Evolutionary conservation across 352 stramenopile genomes (phyloP).

Genomic region (Globisporangium cederbergense): DNA sequence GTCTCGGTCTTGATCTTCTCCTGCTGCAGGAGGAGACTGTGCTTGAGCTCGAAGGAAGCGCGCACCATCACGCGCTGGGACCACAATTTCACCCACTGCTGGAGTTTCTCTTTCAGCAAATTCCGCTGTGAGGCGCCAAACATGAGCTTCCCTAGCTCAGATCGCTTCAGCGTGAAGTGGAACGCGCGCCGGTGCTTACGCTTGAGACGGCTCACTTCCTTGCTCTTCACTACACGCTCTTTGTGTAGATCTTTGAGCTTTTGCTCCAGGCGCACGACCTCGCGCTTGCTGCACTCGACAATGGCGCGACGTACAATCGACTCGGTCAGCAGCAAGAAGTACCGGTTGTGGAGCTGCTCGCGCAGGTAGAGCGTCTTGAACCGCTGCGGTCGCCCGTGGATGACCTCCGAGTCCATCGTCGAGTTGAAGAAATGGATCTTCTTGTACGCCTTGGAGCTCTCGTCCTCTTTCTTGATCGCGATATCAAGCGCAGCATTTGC

Average conservation of each 20-base stretch:
- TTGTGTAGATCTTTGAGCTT: conserved; percentile 31
- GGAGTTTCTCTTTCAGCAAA: conserved; percentile 45
- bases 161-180: conserved; percentile 41
- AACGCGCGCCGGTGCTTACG: conserved; percentile 40
- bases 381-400: conserved; percentile 59
- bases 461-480: conserved; percentile 40
- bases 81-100: conserved; percentile 61
- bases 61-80: conserved; percentile 50
- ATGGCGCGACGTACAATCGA: conserved; percentile 46
- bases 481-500: conserved; percentile 30
- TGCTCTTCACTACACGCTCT: conserved; percentile 46
- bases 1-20: conserved; percentile 28
- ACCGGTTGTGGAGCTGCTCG: conserved; percentile 45
- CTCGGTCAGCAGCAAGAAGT: conserved; percentile 63
- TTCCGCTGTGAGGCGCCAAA: conserved; percentile 38
- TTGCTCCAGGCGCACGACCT: conserved; percentile 32
- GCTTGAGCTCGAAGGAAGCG: conserved; percentile 64
- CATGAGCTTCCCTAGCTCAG: conserved; percentile 49
- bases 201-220: conserved; percentile 47
- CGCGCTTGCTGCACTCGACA: conserved; percentile 41
- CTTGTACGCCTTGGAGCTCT: conserved; percentile 28
- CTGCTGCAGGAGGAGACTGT: conserved; percentile 55
- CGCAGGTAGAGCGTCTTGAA: conserved; percentile 62
- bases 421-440: conserved; percentile 47
- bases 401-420: conserved; percentile 65